Evolutionary conservation across 306 rosid genomes (phyloP).

Genomic region (Styphnolobium japonicum): DNA sequence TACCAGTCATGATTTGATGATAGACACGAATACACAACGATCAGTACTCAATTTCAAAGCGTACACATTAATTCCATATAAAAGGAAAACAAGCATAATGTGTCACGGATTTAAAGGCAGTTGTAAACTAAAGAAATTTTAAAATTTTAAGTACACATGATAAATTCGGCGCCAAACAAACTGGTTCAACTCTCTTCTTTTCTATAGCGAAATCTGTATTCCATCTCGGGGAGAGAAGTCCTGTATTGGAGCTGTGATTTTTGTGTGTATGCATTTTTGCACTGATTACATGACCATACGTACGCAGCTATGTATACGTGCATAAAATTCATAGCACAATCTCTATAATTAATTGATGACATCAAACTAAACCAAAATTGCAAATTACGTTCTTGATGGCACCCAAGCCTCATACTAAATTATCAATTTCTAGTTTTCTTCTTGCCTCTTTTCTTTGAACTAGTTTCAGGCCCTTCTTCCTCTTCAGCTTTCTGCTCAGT

Average conservation of each 20-base stretch:
- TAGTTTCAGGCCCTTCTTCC: conserved; percentile 76
- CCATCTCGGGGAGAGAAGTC: not conserved
- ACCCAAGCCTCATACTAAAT: not conserved
- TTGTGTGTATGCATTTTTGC: not conserved
- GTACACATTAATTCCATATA: not conserved
- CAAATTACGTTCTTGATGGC: conserved; percentile 20
- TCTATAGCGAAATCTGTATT: not conserved
- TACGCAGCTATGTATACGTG: not conserved
- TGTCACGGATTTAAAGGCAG: not conserved
- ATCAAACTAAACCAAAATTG: conserved; percentile 43
- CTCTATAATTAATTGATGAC: conserved; percentile 3
- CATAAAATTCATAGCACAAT: not conserved
- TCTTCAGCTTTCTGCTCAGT: conserved; percentile 94
- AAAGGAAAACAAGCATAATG: not conserved
- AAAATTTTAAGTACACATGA: not conserved
- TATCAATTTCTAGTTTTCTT: conserved; percentile 62
- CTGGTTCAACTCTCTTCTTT: not conserved
- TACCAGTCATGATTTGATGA: conserved; percentile 17
- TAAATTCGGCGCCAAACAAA: not conserved
- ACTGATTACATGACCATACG: conserved; percentile 4
- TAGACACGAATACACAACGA: not conserved
- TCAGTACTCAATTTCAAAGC: not conserved
- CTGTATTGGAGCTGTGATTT: not conserved
- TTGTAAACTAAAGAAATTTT: not conserved
- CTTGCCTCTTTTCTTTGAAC: conserved; percentile 78